Evolutionary conservation across 345 rosid genomes (phyloP).

Genomic region (Sisymbrium irio): DNA sequence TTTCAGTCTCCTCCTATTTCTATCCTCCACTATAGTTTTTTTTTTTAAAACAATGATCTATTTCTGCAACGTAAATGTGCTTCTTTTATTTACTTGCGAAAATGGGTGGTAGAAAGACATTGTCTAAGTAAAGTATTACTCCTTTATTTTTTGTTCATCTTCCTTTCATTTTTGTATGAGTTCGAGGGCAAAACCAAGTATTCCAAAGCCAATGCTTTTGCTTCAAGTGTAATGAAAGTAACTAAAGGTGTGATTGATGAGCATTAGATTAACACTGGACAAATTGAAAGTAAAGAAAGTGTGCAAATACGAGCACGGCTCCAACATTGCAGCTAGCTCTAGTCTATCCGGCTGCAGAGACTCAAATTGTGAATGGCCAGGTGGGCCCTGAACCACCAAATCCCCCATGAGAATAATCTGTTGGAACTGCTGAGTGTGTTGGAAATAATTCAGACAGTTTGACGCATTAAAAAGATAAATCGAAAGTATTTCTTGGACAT

Average conservation of each 20-base stretch:
- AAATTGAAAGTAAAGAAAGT: too few species aligned
- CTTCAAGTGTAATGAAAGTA: neutral
- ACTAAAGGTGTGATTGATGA: neutral
- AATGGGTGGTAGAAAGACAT: constrained; percentile 5
- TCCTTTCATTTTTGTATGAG: neutral
- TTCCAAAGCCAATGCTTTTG: neutral
- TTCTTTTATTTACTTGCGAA: neutral
- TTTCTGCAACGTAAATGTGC: constrained; percentile 5
- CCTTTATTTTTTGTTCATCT: too few species aligned
- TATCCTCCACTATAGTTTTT: constrained; percentile 75
- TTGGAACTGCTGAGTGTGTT: too few species aligned
- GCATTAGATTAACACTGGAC: neutral
- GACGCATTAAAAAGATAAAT: too few species aligned
- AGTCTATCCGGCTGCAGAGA: too few species aligned
- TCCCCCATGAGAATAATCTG: too few species aligned
- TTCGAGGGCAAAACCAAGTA: neutral
- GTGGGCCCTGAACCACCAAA: too few species aligned
- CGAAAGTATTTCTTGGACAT: too few species aligned
- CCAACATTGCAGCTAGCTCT: too few species aligned
- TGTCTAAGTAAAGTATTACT: neutral
- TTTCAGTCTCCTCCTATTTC: constrained; percentile 89
- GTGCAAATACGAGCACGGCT: too few species aligned
- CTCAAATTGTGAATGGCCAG: too few species aligned
- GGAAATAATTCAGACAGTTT: too few species aligned
- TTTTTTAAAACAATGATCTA: neutral